Conservation (phyloP, 495 filamentous ascomycete species). For the Podospora sp. region DNA sequence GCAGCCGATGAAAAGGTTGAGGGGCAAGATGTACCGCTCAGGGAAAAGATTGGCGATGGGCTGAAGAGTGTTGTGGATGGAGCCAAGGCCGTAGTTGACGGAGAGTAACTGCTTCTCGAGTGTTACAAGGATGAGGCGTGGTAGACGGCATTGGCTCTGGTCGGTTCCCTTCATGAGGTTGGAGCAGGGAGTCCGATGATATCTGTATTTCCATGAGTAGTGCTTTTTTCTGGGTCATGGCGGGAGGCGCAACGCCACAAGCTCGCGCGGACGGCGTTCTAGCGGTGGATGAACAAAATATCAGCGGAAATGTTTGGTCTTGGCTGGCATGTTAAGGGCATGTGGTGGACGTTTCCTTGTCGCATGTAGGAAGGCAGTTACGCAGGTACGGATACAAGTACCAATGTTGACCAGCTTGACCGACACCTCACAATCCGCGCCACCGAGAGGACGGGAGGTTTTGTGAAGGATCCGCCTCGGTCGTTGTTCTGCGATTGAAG, state of each 20-base stretch:
- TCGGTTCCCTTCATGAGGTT: not conserved
- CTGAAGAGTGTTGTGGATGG: slow-evolving; percentile 27
- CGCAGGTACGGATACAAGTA: not conserved
- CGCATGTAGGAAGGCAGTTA: not conserved
- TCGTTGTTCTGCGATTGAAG: no score
- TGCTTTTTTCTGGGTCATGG: not conserved
- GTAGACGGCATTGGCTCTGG: not conserved
- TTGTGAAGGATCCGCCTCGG: no score
- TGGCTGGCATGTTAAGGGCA: not conserved
- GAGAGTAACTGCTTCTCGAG: not conserved
- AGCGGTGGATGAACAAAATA: not conserved
- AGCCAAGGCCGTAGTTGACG: slow-evolving; percentile 24
- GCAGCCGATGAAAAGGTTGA: slow-evolving; percentile 22
- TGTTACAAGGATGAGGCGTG: not conserved
- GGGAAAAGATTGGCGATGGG: slow-evolving; percentile 19
- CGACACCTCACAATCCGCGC: no score
- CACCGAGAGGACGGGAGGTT: no score
- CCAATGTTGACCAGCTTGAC: no score
- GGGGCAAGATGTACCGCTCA: not conserved
- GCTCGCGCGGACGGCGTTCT: not conserved
- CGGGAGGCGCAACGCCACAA: not conserved
- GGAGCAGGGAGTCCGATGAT: slow-evolving; percentile 2
- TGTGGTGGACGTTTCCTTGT: not conserved
- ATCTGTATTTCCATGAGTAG: slow-evolving; percentile 4
- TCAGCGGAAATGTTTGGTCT: not conserved